A percentile compares a stretch with the other conserved stretches of the same genome.
Conservation (phyloP, 2,329 filamentous ascomycete species). For the Botryotinia globosa region DNA sequence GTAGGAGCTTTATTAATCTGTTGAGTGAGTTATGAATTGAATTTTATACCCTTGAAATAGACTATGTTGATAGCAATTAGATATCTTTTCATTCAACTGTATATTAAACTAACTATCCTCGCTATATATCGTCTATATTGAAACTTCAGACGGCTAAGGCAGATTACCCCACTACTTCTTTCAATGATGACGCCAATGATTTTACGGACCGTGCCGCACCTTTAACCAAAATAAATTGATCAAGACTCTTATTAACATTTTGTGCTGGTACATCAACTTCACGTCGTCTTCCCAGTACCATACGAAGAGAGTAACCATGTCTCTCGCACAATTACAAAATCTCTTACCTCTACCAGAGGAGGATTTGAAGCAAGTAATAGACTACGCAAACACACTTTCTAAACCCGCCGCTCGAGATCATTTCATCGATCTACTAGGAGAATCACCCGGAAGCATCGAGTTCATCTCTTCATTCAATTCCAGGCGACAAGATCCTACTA, state of each 20-base stretch:
- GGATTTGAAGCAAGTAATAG: conserved; percentile 78
- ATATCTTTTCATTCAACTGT: background rate
- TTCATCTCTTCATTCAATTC: conserved; percentile 76
- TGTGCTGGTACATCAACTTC: background rate
- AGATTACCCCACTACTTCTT: background rate
- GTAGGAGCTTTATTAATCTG: background rate
- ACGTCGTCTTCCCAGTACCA: background rate
- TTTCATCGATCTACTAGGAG: conserved; percentile 83
- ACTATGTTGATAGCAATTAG: background rate
- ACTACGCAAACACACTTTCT: conserved; percentile 75
- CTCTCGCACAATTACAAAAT: conserved; percentile 68
- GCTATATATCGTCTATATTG: background rate
- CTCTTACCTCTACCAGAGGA: conserved; percentile 83
- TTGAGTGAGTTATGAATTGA: background rate
- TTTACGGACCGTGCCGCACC: background rate
- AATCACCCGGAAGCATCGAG: conserved; percentile 71
- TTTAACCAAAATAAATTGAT: background rate
- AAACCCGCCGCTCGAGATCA: conserved; percentile 78
- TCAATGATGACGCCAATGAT: background rate
- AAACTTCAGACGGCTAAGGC: background rate
- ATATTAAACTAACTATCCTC: background rate
- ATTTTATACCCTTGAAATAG: background rate
- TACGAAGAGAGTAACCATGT: conserved; percentile 30
- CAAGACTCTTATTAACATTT: background rate
- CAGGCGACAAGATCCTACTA: conserved; percentile 48